A percentile compares a stretch with the other conserved stretches of the same genome.
Conservation (phyloP, 768 basidiomycete species). For the Tulasnella sp. region DNA sequence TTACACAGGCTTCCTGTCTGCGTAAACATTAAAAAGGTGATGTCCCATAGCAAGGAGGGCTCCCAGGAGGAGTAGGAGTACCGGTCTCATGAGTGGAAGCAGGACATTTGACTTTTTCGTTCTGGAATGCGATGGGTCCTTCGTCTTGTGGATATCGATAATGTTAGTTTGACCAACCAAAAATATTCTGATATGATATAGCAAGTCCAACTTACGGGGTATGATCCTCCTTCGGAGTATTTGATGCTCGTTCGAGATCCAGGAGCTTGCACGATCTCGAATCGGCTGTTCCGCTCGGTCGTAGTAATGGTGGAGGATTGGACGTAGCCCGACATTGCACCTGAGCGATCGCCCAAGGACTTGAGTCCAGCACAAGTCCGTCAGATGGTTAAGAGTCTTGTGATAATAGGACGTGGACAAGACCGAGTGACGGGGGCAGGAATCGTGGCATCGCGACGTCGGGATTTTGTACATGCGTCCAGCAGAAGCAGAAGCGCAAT, state of each 20-base stretch:
- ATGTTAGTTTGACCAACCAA: neutral
- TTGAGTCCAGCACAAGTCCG: neutral
- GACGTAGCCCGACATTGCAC: neutral
- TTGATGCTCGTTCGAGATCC: neutral
- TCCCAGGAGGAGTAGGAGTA: neutral
- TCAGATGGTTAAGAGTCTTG: neutral
- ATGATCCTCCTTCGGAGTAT: neutral
- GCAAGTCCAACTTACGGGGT: neutral
- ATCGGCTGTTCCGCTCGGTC: neutral
- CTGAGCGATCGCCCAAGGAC: neutral
- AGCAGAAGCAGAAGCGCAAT: no score
- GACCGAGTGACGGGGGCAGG: neutral
- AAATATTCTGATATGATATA: neutral
- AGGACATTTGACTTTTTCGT: neutral
- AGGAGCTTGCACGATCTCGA: neutral
- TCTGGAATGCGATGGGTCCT: neutral
- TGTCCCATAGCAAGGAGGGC: neutral
- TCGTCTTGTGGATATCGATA: neutral
- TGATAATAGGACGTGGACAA: neutral
- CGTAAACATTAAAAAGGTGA: neutral
- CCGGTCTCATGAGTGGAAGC: neutral
- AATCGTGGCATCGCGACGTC: neutral
- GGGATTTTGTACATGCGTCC: no score
- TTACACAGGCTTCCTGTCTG: neutral
- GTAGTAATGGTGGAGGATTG: neutral